These are phyloP conservation scores for Ampelomyces quisqualis DNA, from an alignment of 2,329 filamentous ascomycete species.

Conservation along the genomic window DNA sequence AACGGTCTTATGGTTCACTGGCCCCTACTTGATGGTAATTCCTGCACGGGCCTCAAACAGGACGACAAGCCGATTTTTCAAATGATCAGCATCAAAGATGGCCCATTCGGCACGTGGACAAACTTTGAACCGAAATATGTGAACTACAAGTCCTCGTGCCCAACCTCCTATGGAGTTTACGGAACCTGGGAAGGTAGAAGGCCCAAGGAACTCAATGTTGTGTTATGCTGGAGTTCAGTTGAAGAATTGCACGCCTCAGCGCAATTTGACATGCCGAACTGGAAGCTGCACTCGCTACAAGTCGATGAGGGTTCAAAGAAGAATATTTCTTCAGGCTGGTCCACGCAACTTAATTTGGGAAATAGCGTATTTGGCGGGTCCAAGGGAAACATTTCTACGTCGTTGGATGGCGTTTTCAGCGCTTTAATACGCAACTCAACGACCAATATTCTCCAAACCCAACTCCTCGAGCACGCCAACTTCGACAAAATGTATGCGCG, in stretches of 20 bases:
- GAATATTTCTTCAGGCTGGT: neutral
- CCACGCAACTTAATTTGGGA: neutral
- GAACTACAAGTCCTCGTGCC: neutral
- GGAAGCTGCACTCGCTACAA: neutral
- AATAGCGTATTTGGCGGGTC: neutral
- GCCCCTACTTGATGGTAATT: neutral
- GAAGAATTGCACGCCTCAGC: neutral
- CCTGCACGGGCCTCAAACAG: neutral
- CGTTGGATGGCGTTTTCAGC: neutral
- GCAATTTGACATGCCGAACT: neutral
- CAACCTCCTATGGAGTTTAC: neutral
- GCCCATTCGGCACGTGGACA: neutral
- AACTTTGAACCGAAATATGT: neutral
- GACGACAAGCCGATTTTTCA: neutral
- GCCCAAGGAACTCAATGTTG: neutral
- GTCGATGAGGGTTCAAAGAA: neutral
- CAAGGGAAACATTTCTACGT: neutral
- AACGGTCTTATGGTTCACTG: neutral
- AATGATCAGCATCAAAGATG: neutral
- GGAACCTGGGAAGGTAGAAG: neutral
- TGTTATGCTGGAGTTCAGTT: neutral
- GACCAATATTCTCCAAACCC: neutral
- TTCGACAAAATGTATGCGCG: neutral
- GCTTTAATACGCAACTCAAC: neutral
- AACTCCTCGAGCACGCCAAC: neutral